These are phyloP conservation scores for Apiosordaria backusii DNA, from an alignment of 495 filamentous ascomycete genomes.

Conservation along the genomic window DNA sequence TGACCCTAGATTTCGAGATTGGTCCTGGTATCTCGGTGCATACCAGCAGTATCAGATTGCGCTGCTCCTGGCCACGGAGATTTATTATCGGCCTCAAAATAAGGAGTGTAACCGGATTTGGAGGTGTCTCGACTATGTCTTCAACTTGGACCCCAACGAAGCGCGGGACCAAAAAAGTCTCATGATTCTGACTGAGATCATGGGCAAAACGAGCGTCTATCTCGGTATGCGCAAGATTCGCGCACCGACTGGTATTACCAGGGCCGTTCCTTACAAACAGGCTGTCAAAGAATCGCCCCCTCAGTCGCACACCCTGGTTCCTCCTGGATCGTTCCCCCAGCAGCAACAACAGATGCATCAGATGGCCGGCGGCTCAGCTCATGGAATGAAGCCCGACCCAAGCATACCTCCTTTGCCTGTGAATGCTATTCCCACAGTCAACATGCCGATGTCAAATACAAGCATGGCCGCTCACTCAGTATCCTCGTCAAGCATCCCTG, in stretches of 20 bases:
- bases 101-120: conserved; percentile 60
- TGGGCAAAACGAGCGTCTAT: conserved; percentile 40
- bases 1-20: conserved; percentile 46
- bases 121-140: conserved; percentile 68
- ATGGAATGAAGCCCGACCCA: neutral
- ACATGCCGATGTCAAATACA: neutral
- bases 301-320: conserved; percentile 6
- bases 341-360: conserved; percentile 22
- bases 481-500: neutral
- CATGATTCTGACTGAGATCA: conserved; percentile 41
- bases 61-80: conserved; percentile 50
- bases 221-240: conserved; percentile 45
- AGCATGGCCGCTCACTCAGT: neutral
- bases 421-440: neutral
- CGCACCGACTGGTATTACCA: conserved; percentile 36
- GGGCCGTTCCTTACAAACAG: conserved; percentile 36
- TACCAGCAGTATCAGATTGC: conserved; percentile 55
- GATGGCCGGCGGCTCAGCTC: neutral
- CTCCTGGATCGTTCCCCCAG: neutral
- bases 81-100: conserved; percentile 54
- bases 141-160: conserved; percentile 52
- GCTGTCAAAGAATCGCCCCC: conserved; percentile 38
- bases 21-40: conserved; percentile 56
- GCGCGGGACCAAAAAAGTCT: conserved; percentile 39
- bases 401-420: too few relatives aligned